Evolutionary conservation across 176 grass and related monocot species (phyloP).

Genomic region (Oryza australiensis): DNA sequence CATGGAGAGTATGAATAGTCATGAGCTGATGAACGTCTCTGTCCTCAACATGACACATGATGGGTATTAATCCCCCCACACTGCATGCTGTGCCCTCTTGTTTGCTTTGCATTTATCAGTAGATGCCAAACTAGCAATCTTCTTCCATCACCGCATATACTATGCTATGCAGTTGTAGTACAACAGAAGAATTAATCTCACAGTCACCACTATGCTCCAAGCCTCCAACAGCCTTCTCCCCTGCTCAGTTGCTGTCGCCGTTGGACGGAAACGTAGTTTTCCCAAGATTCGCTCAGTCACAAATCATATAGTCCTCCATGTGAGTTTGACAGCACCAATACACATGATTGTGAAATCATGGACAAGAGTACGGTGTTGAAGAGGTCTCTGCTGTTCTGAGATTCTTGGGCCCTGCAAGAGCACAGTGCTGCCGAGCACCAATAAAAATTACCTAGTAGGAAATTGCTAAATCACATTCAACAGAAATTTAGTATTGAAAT

Average conservation of each 20-base stretch:
- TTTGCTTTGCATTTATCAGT: conserved; percentile 32
- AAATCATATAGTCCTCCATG: background rate
- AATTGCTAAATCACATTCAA: too few relatives aligned
- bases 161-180: background rate
- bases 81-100: background rate
- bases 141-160: background rate
- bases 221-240: background rate
- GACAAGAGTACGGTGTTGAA: conserved; percentile 7
- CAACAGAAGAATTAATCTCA: background rate
- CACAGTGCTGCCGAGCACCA: background rate
- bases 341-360: conserved; percentile 20
- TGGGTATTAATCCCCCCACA: background rate
- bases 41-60: background rate
- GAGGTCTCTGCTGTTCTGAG: background rate
- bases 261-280: conserved; percentile 25
- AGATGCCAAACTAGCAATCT: conserved; percentile 12
- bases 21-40: background rate
- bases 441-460: too few relatives aligned
- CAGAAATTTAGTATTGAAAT: too few relatives aligned
- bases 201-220: background rate
- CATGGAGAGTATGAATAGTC: background rate
- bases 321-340: conserved; percentile 6
- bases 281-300: conserved; percentile 2
- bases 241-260: background rate
- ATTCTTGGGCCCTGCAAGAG: conserved; percentile 12